Conservation (phyloP, 2,329 filamentous ascomycete species). For the Lasiodiplodia sp. region DNA sequence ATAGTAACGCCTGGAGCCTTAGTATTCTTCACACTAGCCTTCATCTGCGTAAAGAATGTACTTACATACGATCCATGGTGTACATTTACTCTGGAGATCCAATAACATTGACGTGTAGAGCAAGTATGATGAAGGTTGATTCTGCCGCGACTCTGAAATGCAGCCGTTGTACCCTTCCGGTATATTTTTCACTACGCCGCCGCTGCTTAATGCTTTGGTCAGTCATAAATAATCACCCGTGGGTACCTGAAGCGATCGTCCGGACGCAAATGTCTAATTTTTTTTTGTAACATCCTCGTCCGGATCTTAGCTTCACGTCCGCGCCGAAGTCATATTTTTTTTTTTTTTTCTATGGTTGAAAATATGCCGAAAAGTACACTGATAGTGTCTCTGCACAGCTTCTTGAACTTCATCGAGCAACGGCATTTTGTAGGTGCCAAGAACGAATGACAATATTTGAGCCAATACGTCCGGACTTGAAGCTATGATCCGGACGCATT, state of each 20-base stretch:
- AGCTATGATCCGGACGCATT: not conserved
- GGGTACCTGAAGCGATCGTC: not conserved
- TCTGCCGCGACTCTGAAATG: not conserved
- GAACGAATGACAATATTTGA: not conserved
- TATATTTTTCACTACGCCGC: not conserved
- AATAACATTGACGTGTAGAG: no score
- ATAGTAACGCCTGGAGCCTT: no score
- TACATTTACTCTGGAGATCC: no score
- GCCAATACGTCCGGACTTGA: not conserved
- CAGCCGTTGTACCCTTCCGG: not conserved
- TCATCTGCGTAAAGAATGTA: no score
- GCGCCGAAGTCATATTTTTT: not conserved
- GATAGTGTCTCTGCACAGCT: not conserved
- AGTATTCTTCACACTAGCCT: no score
- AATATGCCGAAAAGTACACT: no score
- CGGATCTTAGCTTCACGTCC: not conserved
- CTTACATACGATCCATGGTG: no score
- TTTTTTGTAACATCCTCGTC: not conserved
- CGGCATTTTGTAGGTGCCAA: not conserved
- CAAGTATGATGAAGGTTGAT: not conserved
- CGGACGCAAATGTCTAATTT: not conserved
- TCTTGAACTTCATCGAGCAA: not conserved
- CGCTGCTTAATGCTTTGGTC: not conserved
- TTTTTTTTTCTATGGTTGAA: no score
- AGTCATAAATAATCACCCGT: not conserved